Conservation (phyloP, 768 basidiomycete genomes). For the Coprinopsis sp. region DNA sequence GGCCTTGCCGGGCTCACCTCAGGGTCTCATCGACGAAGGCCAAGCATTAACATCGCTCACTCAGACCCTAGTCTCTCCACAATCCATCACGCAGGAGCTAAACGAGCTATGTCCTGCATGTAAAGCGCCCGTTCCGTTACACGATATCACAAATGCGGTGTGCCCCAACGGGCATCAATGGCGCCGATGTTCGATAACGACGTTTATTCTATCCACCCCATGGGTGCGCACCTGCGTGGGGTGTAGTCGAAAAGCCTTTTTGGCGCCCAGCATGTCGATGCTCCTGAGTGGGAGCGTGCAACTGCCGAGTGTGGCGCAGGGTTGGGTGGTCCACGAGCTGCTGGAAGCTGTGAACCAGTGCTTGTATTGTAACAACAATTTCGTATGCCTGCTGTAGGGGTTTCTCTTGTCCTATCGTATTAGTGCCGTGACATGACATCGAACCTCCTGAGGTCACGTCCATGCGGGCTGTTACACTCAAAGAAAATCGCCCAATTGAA, state of each 20-base stretch:
- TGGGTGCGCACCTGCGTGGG: slow-evolving; percentile 76
- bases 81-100: slow-evolving; percentile 28
- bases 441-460: no score
- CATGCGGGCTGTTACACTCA: no score
- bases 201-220: slow-evolving; percentile 75
- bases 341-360: slow-evolving; percentile 65
- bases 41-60: slow-evolving; percentile 25
- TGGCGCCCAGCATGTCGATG: slow-evolving; percentile 44
- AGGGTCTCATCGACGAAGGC: slow-evolving; percentile 34
- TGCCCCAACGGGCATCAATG: slow-evolving; percentile 75
- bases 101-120: slow-evolving; percentile 78
- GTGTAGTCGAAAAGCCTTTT: slow-evolving; percentile 75
- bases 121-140: slow-evolving; percentile 50
- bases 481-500: no score
- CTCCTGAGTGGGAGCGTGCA: slow-evolving; percentile 30
- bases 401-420: background rate
- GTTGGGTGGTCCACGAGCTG: slow-evolving; percentile 64
- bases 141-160: slow-evolving; percentile 53
- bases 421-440: background rate
- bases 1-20: slow-evolving; percentile 43
- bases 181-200: slow-evolving; percentile 80
- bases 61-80: slow-evolving; percentile 20
- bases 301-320: slow-evolving; percentile 44
- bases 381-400: slow-evolving; percentile 48
- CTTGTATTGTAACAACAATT: slow-evolving; percentile 64